phyloP scores from a whole-genome alignment of 2,329 filamentous ascomycete species.

The Karstenula rhodostoma region DNA sequence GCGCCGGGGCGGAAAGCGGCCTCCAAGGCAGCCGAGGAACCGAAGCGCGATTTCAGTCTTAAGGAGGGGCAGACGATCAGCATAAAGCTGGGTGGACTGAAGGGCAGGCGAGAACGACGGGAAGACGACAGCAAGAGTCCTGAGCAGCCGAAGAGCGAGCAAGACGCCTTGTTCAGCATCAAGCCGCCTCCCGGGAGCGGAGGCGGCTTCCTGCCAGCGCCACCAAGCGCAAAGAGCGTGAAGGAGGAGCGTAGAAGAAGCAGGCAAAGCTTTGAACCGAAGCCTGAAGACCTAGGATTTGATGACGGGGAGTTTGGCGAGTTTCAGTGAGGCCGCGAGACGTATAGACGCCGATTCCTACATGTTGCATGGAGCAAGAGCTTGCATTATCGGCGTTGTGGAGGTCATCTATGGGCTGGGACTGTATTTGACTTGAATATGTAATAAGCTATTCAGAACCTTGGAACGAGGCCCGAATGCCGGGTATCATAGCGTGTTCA shows the following conservation, averaged over 20 bases:
- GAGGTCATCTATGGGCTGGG: not conserved
- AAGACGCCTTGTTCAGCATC: conserved; percentile 72
- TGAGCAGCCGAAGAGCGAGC: conserved; percentile 49
- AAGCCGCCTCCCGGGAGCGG: conserved; percentile 69
- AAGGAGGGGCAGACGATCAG: conserved; percentile 92
- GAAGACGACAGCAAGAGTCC: conserved; percentile 42
- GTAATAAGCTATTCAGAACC: not conserved
- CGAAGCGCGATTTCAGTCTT: conserved; percentile 78
- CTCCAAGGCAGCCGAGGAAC: conserved; percentile 57
- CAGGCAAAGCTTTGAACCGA: conserved; percentile 54
- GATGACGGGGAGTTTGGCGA: conserved; percentile 91
- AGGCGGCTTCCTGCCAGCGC: conserved; percentile 67
- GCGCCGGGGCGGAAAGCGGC: conserved; percentile 14
- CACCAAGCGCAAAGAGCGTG: conserved; percentile 69
- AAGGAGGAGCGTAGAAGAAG: conserved; percentile 67
- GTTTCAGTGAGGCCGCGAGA: conserved; percentile 63
- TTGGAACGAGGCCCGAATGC: not conserved
- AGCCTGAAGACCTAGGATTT: conserved; percentile 74
- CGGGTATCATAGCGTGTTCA: conserved; percentile 19
- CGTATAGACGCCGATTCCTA: not conserved
- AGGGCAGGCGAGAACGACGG: conserved; percentile 55
- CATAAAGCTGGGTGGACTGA: conserved; percentile 72
- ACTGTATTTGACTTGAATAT: not conserved
- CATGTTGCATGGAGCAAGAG: conserved; percentile 15
- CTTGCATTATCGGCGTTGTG: conserved; percentile 34